Conservation (phyloP, 1,284 basidiomycete species). For the Cryptococcus maquisensis region DNA sequence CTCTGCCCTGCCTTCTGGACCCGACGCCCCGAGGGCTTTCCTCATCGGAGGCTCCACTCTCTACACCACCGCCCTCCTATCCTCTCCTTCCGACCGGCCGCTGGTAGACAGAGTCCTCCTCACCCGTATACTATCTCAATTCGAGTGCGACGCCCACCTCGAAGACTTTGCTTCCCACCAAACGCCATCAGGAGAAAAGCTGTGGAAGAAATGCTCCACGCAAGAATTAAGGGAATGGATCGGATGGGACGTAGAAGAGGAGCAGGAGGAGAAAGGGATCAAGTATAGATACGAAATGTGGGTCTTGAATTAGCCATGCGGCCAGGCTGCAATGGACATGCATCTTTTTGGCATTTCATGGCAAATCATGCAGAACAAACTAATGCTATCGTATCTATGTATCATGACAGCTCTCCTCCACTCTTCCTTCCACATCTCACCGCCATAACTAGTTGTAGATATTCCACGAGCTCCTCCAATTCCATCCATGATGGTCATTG, state of each 20-base stretch:
- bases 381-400: conserved; percentile 5
- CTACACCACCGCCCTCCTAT: conserved; percentile 66
- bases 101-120: conserved; percentile 75
- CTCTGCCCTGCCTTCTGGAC: conserved; percentile 6
- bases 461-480: conserved; percentile 60
- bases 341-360: background rate
- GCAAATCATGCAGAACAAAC: conserved; percentile 3
- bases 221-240: conserved; percentile 67
- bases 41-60: conserved; percentile 87
- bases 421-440: background rate
- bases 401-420: background rate
- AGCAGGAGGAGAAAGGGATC: conserved; percentile 73
- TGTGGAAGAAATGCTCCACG: conserved; percentile 62
- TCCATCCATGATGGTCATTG: conserved; percentile 68
- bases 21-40: conserved; percentile 54
- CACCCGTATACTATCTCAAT: conserved; percentile 70
- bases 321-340: background rate
- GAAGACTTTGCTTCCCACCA: conserved; percentile 59
- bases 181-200: conserved; percentile 8
- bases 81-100: conserved; percentile 44
- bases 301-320: conserved; percentile 50
- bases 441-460: background rate
- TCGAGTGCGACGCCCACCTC: conserved; percentile 86
- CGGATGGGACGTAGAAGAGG: conserved; percentile 70
- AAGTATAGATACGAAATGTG: conserved; percentile 92